Evolutionary conservation across 805 yeast species (phyloP), one percentile per base, ranked within the genome.

Genomic region (Yueomyces sp.): DNA sequence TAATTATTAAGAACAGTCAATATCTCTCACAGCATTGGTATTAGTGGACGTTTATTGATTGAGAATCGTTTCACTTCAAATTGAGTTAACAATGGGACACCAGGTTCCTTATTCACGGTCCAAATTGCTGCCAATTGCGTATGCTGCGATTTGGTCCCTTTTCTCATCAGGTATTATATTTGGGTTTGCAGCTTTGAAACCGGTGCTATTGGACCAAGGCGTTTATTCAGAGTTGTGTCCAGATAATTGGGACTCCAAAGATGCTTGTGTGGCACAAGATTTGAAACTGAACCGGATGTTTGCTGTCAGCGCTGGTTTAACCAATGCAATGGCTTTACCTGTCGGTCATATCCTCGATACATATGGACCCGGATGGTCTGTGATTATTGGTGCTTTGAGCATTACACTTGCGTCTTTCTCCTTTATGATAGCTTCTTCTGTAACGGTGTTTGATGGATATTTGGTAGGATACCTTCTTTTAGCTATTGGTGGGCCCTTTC

Each of bases 111-210:
- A 19, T 19, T 19, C 19, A 19, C 19, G 19, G 9, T 30, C 12
- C n/a, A 34, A 34, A 11, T 11, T 38, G 26, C 26, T 69, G 2
- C 94, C 86, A 58, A 72, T 84, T 8, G 40, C 56, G 2, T 84
- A 95, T 62, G 88, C 96, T 30, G 74, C 85, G 19, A 44, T 70
- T 0, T 88, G 95, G 95, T 90, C 96, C 64, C 65, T 88, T 11
- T 68, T 85, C 36, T 86, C 95, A 0, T 96, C 95, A 0, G 97
- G 96, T 4, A 86, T 94, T 1, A 79, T 88, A 11, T 88, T 88
- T 69, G 97, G 97, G 3, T 88, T 88, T 66, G 96, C 96, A 28
- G 96, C 97, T 3, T 66, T 88, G 44, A 90, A 90, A 57, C 94
- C 94, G 4, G 76, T 88, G 8, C 64, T 90, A 39, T 72, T 86